A percentile compares a stretch with the other conserved stretches of the same genome.
Evolutionary conservation across 163 green algal species (phyloP).

Genomic region (Scenedesmus sp.): DNA sequence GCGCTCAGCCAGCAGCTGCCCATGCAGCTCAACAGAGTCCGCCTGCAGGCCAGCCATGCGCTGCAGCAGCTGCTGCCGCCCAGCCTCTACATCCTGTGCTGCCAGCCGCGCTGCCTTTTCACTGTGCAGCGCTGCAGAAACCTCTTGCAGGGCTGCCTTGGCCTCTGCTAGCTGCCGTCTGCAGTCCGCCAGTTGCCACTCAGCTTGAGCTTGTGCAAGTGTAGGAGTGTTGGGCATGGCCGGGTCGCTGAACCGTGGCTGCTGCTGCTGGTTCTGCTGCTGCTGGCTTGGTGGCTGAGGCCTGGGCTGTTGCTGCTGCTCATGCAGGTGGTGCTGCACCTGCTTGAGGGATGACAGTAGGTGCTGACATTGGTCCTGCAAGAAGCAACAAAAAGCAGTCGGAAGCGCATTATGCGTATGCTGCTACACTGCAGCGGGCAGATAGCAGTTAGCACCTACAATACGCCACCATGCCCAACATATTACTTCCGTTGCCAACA

Average conservation of each 20-base stretch:
- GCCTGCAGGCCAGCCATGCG: constrained; percentile 13
- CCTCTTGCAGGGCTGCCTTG: not conserved
- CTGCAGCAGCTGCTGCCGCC: constrained; percentile 27
- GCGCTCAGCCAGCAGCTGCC: constrained; percentile 8
- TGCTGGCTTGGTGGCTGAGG: not conserved
- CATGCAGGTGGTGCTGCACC: not conserved
- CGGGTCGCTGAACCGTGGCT: not conserved
- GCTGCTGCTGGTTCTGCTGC: constrained; percentile 33
- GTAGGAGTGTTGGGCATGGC: not conserved
- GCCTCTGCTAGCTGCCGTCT: constrained; percentile 19
- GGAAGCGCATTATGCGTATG: not conserved
- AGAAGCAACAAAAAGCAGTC: not conserved
- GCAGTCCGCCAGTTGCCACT: constrained; percentile 2
- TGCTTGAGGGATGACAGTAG: constrained; percentile 17
- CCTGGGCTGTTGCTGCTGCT: not conserved
- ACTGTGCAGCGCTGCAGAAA: not conserved
- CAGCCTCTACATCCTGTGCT: constrained; percentile 1
- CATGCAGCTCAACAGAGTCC: constrained; percentile 15
- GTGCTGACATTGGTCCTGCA: constrained; percentile 25
- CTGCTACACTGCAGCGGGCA: not conserved
- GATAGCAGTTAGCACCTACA: no score
- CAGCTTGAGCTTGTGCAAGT: not conserved
- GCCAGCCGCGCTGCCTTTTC: constrained; percentile 25
- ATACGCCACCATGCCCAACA: no score
- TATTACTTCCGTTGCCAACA: no score